Conservation (phyloP, 1,284 basidiomycete species). For the Ustilago cynodontis region DNA sequence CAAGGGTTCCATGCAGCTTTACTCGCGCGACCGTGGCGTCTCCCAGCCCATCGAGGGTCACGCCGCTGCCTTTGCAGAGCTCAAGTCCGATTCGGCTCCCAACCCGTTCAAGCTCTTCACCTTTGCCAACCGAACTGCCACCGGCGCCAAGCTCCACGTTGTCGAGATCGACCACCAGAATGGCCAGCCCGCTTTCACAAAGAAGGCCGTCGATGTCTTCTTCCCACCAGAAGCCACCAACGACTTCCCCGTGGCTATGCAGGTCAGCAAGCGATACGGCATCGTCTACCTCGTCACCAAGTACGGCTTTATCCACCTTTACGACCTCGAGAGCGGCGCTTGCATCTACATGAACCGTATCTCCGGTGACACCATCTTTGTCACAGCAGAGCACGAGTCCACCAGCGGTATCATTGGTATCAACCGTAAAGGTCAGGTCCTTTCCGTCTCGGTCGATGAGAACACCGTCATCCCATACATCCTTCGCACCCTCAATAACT, state of each 20-base stretch:
- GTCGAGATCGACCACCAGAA: constrained; percentile 98
- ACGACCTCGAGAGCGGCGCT: constrained; percentile 97
- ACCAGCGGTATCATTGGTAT: constrained; percentile 97
- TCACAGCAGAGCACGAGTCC: constrained; percentile 94
- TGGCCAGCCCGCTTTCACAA: constrained; percentile 93
- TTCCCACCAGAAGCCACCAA: constrained; percentile 98
- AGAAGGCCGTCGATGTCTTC: constrained; percentile 99
- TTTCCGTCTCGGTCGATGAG: constrained; percentile 97
- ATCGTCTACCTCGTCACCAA: constrained; percentile 98
- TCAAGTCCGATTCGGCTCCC: constrained; percentile 74
- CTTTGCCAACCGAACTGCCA: constrained; percentile 93
- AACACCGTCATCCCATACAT: constrained; percentile 96
- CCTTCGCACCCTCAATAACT: constrained; percentile 92
- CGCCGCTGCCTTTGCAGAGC: constrained; percentile 93
- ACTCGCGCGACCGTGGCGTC: constrained; percentile 87
- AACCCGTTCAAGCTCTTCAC: constrained; percentile 83
- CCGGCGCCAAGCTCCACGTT: constrained; percentile 98
- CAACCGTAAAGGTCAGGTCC: constrained; percentile 98
- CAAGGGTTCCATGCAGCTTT: constrained; percentile 89
- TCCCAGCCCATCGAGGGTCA: constrained; percentile 99
- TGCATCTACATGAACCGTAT: constrained; percentile 99
- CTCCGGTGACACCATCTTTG: constrained; percentile 98
- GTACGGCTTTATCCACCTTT: constrained; percentile 99
- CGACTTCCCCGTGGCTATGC: constrained; percentile 99
- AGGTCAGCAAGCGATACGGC: constrained; percentile 96